A percentile compares a stretch with the other conserved stretches of the same genome.
Conservation (phyloP, 306 rosid species). For the Begonia peltatifolia region DNA sequence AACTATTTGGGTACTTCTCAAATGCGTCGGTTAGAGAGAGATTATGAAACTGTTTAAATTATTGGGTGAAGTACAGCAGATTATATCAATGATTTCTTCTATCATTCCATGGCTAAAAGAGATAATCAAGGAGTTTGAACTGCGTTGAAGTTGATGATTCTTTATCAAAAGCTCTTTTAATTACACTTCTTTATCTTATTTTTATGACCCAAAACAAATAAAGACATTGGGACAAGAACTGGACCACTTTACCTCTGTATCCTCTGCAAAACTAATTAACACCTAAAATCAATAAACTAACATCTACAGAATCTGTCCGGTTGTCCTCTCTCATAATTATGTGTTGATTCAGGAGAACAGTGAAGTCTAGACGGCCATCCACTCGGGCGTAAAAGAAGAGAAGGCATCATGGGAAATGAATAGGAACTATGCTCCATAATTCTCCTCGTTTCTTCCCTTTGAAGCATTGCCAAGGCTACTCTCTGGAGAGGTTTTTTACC, state of each 20-base stretch:
- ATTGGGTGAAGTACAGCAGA: no score
- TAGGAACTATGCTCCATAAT: constrained; percentile 6
- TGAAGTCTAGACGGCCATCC: constrained; percentile 58
- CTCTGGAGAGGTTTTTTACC: constrained; percentile 12
- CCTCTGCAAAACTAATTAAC: not conserved
- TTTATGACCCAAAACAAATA: constrained; percentile 44
- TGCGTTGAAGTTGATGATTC: constrained; percentile 30
- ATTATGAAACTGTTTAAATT: not conserved
- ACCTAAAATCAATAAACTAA: not conserved
- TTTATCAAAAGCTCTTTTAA: constrained; percentile 65
- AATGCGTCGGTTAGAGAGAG: not conserved
- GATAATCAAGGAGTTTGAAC: constrained; percentile 12
- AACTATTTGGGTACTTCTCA: not conserved
- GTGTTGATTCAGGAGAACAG: constrained; percentile 55
- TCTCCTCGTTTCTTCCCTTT: constrained; percentile 5
- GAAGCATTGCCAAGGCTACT: constrained; percentile 10
- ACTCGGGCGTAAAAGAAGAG: constrained; percentile 22
- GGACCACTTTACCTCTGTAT: constrained; percentile 51
- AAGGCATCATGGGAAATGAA: no score
- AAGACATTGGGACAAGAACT: constrained; percentile 68
- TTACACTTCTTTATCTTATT: constrained; percentile 80
- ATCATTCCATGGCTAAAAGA: not conserved
- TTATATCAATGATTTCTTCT: not conserved
- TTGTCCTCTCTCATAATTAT: not conserved
- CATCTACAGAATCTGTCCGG: not conserved